phyloP scores from a whole-genome alignment of 768 basidiomycete genomes.

The Calocybe indica region DNA sequence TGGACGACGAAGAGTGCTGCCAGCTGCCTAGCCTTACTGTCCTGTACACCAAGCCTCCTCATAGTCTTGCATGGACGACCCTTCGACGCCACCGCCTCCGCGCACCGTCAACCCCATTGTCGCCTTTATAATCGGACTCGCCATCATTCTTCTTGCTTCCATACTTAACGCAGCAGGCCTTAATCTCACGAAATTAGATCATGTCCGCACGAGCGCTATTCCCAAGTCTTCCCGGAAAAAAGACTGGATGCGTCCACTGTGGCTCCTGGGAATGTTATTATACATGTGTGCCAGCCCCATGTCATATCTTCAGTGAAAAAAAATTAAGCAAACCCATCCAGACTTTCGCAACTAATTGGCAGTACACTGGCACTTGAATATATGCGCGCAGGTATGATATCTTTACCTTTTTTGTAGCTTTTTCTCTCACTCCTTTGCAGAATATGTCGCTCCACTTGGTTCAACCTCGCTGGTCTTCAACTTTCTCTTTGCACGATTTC shows the following conservation, averaged over 20 bases:
- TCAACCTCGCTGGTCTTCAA: slow-evolving; percentile 95
- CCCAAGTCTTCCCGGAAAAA: slow-evolving; percentile 69
- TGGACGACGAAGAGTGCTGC: no score
- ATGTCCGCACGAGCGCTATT: slow-evolving; percentile 69
- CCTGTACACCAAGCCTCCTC: no score
- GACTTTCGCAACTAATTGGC: slow-evolving; percentile 81
- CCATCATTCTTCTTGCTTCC: slow-evolving; percentile 79
- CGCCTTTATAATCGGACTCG: slow-evolving; percentile 77
- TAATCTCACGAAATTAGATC: slow-evolving; percentile 91
- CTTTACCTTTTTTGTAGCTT: neutral
- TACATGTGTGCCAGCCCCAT: slow-evolving; percentile 65
- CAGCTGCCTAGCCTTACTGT: no score
- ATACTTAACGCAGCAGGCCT: slow-evolving; percentile 91
- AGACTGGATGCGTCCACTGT: slow-evolving; percentile 81
- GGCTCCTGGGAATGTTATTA: slow-evolving; percentile 89
- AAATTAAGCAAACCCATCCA: slow-evolving; percentile 19
- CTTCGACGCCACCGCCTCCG: neutral
- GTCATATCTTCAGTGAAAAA: neutral
- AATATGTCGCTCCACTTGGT: slow-evolving; percentile 95
- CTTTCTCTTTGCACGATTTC: slow-evolving; percentile 87
- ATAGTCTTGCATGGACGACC: neutral
- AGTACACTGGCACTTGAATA: slow-evolving; percentile 84
- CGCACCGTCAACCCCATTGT: slow-evolving; percentile 44
- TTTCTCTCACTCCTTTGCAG: slow-evolving; percentile 26
- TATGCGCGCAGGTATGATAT: slow-evolving; percentile 67